Percentiles rank a stretch among this genome's conserved stretches.
Evolutionary conservation across 371 early-diverging fungal species (phyloP).

Genomic region (Saksenaea vasiformis): DNA sequence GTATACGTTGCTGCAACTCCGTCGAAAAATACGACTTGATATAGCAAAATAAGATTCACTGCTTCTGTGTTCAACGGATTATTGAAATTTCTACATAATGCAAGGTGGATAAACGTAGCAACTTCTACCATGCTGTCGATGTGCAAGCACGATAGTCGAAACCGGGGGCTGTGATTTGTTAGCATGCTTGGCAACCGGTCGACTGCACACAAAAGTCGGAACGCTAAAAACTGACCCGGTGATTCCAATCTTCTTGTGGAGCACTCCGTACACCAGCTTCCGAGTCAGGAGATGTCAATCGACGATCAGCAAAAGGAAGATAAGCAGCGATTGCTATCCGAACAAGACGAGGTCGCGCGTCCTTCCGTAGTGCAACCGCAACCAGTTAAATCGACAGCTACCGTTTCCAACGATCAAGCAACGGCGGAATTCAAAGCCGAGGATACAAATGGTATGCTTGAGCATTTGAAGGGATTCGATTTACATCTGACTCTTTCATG

Average conservation of each 20-base stretch:
- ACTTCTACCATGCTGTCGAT: too few species aligned
- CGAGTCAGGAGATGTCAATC: slow-evolving; percentile 8
- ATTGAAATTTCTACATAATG: too few species aligned
- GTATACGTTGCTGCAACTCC: too few species aligned
- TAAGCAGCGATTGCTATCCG: slow-evolving; percentile 20
- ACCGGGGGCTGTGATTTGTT: too few species aligned
- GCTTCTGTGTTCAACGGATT: too few species aligned
- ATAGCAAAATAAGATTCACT: too few species aligned
- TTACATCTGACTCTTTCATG: not conserved
- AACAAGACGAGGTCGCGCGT: slow-evolving; percentile 6
- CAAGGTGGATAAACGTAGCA: too few species aligned
- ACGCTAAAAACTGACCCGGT: not conserved
- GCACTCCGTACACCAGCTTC: too few species aligned
- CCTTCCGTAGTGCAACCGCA: not conserved
- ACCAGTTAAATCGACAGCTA: slow-evolving; percentile 3
- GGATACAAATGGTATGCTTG: slow-evolving; percentile 41
- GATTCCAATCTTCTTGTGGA: too few species aligned
- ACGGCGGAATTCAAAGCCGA: slow-evolving; percentile 53
- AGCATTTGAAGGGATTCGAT: not conserved
- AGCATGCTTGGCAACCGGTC: too few species aligned
- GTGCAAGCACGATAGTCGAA: too few species aligned
- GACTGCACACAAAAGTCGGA: not conserved
- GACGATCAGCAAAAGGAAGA: slow-evolving; percentile 9
- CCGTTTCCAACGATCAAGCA: slow-evolving; percentile 29
- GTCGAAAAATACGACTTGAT: too few species aligned